A percentile compares a stretch with the other conserved stretches of the same genome.
phyloP scores from a whole-genome alignment of 371 early-diverging fungal species.

The Dentiscutata heterogama region DNA sequence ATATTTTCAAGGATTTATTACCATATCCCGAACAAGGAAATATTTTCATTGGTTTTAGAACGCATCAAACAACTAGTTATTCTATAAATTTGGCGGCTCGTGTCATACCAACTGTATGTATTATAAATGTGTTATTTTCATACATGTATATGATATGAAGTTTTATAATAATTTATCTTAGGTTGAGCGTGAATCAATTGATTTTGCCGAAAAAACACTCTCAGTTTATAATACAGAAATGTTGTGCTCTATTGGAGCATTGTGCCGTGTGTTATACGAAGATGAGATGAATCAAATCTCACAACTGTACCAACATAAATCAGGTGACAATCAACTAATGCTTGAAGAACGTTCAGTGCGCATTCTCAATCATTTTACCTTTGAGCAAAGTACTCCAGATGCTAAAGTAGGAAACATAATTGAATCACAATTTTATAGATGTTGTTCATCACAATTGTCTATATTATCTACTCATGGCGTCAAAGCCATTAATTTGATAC shows the following conservation, averaged over 20 bases:
- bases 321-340: constrained; percentile 44
- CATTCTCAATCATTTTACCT: constrained; percentile 74
- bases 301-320: constrained; percentile 53
- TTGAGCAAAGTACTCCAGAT: constrained; percentile 80
- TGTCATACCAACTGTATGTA: constrained; percentile 79
- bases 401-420: constrained; percentile 69
- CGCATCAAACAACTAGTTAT: constrained; percentile 93
- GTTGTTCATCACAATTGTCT: constrained; percentile 59
- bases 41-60: constrained; percentile 92
- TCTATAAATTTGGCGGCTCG: constrained; percentile 84
- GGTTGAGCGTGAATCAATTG: constrained; percentile 92
- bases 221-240: constrained; percentile 88
- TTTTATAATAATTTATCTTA: too few species aligned
- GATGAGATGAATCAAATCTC: constrained; percentile 74
- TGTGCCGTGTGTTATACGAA: constrained; percentile 81
- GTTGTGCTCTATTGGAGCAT: constrained; percentile 74
- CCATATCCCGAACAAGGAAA: constrained; percentile 84
- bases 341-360: constrained; percentile 74
- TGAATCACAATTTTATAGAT: constrained; percentile 65
- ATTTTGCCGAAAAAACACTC: constrained; percentile 89
- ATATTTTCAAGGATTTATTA: constrained; percentile 76
- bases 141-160: too few species aligned
- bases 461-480: constrained; percentile 80
- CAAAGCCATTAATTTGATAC: constrained; percentile 59
- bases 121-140: too few species aligned